Conservation (phyloP, 164 flowering plant species). For the Tetrastigma voinierianum region DNA sequence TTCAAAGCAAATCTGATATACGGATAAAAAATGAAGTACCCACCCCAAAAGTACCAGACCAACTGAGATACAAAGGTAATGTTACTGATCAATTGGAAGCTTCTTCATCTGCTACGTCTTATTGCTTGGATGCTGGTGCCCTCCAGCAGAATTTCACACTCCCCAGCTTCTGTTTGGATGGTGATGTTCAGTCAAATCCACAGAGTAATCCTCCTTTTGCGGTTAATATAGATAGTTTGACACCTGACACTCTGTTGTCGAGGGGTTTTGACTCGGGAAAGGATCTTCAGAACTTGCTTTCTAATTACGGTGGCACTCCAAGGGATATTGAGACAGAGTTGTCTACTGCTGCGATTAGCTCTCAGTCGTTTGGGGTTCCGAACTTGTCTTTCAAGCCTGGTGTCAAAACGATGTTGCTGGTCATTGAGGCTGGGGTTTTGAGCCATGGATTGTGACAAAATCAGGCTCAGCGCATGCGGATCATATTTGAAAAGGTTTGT, state of each 20-base stretch:
- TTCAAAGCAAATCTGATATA: slow-evolving; percentile 50
- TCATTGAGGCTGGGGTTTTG: slow-evolving; percentile 59
- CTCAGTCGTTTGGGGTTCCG: slow-evolving; percentile 86
- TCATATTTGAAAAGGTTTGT: slow-evolving; percentile 87
- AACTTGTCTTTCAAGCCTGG: slow-evolving; percentile 70
- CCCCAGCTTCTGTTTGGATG: slow-evolving; percentile 62
- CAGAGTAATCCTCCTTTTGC: slow-evolving; percentile 63
- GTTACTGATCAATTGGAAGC: slow-evolving; percentile 71
- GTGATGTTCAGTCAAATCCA: slow-evolving; percentile 66
- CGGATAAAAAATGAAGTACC: slow-evolving; percentile 53
- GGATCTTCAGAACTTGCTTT: slow-evolving; percentile 81
- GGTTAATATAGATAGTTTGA: slow-evolving; percentile 56
- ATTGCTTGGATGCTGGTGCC: slow-evolving; percentile 71
- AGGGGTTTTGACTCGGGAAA: slow-evolving; percentile 81
- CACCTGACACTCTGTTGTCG: slow-evolving; percentile 77
- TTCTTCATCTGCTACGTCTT: slow-evolving; percentile 80
- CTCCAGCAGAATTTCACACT: slow-evolving; percentile 55
- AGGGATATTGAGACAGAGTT: slow-evolving; percentile 84
- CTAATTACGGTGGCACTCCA: slow-evolving; percentile 59
- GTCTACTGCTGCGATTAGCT: slow-evolving; percentile 76
- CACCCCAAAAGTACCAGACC: slow-evolving; percentile 52
- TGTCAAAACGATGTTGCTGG: slow-evolving; percentile 63
- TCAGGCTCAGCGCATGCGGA: slow-evolving; percentile 80
- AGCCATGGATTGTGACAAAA: slow-evolving; percentile 62
- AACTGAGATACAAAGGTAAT: slow-evolving; percentile 43